These are phyloP conservation scores for Gnaphalium uliginosum DNA, from an alignment of 129 eudicot species.

Conservation along the genomic window DNA sequence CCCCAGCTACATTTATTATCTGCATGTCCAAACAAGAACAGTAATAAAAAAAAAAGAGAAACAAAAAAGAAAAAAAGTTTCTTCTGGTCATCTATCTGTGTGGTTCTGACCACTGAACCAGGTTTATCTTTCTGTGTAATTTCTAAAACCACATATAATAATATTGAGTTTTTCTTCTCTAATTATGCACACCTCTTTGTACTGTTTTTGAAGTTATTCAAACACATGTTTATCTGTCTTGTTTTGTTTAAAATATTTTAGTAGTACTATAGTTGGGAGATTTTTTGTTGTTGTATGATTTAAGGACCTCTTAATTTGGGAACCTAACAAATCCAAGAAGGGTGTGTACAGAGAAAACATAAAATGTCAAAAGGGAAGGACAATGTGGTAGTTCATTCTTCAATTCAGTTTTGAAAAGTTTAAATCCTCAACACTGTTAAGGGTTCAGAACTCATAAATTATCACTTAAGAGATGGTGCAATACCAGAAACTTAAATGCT, in stretches of 20 bases:
- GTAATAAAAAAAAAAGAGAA: not conserved
- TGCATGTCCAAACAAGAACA: conserved; percentile 24
- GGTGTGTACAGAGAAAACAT: conserved; percentile 26
- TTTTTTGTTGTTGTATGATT: conserved; percentile 23
- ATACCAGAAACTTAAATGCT: conserved; percentile 5
- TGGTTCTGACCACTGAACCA: conserved; percentile 36
- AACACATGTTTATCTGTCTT: conserved; percentile 20
- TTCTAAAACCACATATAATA: conserved; percentile 2
- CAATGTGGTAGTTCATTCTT: conserved; percentile 32
- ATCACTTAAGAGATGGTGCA: not conserved
- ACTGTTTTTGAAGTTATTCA: conserved; percentile 17
- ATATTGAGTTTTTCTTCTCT: not conserved
- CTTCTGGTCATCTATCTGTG: conserved; percentile 18
- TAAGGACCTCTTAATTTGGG: conserved; percentile 32
- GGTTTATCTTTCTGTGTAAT: conserved; percentile 11
- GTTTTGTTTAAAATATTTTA: conserved; percentile 8
- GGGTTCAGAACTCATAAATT: not conserved
- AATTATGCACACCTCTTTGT: not conserved
- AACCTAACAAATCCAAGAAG: conserved; percentile 25
- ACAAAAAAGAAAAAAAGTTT: conserved; percentile 10
- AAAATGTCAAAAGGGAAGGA: conserved; percentile 19
- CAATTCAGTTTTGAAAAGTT: conserved; percentile 20
- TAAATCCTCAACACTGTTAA: conserved; percentile 16
- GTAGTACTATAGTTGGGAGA: conserved; percentile 13
- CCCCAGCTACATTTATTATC: conserved; percentile 32